Evolutionary conservation across 139 green algal genomes (phyloP).

Genomic region (Picochlorum sp.): DNA sequence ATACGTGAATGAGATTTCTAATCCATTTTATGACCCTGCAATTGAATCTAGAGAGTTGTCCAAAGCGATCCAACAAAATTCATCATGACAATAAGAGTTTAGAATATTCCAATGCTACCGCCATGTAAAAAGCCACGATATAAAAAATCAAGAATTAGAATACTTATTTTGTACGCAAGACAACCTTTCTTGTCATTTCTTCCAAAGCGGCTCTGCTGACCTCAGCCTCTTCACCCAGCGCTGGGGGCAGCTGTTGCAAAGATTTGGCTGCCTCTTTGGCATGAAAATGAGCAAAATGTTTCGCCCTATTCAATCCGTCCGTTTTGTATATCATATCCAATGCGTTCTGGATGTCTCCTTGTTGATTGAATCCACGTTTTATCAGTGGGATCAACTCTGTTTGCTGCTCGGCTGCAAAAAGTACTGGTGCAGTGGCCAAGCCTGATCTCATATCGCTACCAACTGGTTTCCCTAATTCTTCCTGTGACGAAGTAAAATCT

Average conservation of each 20-base stretch:
- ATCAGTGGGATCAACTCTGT: conserved; percentile 50
- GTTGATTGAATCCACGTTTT: conserved; percentile 66
- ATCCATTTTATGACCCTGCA: too few species aligned
- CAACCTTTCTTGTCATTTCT: not conserved
- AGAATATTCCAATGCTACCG: too few species aligned
- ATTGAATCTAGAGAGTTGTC: too few species aligned
- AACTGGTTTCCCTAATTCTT: conserved; percentile 85
- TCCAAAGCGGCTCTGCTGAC: not conserved
- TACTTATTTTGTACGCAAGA: conserved; percentile 3
- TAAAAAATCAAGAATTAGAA: not conserved
- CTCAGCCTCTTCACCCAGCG: not conserved
- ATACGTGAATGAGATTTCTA: too few species aligned
- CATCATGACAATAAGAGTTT: too few species aligned
- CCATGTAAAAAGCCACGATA: too few species aligned
- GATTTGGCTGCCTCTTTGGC: not conserved
- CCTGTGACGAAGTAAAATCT: conserved; percentile 72
- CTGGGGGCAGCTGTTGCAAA: not conserved
- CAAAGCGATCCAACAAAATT: too few species aligned
- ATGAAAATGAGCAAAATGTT: not conserved
- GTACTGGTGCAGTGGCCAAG: conserved; percentile 85
- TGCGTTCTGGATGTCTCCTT: conserved; percentile 25
- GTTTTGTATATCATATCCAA: conserved; percentile 1
- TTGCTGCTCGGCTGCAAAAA: conserved; percentile 72
- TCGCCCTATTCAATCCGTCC: conserved; percentile 8
- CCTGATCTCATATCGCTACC: conserved; percentile 81